Percentiles rank a stretch among this genome's conserved stretches.
These are phyloP conservation scores for Parietaria judaica DNA, from an alignment of 306 rosid species.

Conservation along the genomic window DNA sequence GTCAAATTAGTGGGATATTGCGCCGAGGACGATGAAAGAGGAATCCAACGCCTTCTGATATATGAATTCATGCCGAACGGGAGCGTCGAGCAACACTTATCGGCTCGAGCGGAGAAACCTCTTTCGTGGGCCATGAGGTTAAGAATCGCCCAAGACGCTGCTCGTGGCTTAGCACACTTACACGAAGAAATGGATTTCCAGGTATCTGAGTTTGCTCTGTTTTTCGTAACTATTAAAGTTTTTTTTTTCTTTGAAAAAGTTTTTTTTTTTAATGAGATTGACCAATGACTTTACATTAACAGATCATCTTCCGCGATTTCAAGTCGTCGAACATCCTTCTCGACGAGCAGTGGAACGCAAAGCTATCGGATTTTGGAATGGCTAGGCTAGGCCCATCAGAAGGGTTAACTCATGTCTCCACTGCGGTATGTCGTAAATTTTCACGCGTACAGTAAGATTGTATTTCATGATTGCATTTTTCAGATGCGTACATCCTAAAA, in stretches of 20 bases:
- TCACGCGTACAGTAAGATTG: no score
- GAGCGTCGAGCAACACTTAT: slow-evolving; percentile 76
- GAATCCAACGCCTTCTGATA: slow-evolving; percentile 84
- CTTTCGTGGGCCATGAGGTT: slow-evolving; percentile 76
- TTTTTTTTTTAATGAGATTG: background rate
- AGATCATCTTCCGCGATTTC: slow-evolving; percentile 98
- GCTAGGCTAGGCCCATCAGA: slow-evolving; percentile 96
- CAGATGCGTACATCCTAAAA: background rate
- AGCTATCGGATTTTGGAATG: slow-evolving; percentile 89
- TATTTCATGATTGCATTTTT: background rate
- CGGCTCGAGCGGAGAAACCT: slow-evolving; percentile 49
- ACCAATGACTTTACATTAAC: slow-evolving; percentile 9
- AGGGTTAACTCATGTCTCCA: slow-evolving; percentile 91
- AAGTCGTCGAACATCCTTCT: slow-evolving; percentile 90
- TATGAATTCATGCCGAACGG: slow-evolving; percentile 82
- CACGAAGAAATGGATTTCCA: slow-evolving; percentile 93
- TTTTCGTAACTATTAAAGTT: slow-evolving; percentile 1
- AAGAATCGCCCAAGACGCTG: slow-evolving; percentile 83
- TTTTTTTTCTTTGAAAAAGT: background rate
- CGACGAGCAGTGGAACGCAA: slow-evolving; percentile 94
- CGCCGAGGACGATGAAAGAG: slow-evolving; percentile 97
- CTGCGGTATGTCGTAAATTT: slow-evolving; percentile 63
- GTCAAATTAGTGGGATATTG: slow-evolving; percentile 93
- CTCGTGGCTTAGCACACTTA: slow-evolving; percentile 80
- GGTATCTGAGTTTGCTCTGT: slow-evolving; percentile 28